Conservation (phyloP, 2,329 filamentous ascomycete species). For the Xylariaceae sp. region DNA sequence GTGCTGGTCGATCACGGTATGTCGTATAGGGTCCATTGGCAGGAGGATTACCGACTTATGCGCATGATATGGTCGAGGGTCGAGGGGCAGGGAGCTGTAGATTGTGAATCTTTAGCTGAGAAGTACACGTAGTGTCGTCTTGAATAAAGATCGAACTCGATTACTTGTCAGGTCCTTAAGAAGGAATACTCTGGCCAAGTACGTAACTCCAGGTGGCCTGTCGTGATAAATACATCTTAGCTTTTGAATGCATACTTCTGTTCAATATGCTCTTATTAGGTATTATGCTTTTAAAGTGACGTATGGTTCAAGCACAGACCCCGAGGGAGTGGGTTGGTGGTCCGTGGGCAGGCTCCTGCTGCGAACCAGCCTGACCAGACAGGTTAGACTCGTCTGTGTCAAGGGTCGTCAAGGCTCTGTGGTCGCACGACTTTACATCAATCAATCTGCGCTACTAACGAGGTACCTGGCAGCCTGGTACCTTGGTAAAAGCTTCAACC, state of each 20-base stretch:
- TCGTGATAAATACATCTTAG: neutral
- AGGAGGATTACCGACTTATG: slow-evolving; percentile 28
- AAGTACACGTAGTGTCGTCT: neutral
- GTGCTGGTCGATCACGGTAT: slow-evolving; percentile 32
- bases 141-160: neutral
- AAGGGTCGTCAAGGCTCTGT: slow-evolving; percentile 20
- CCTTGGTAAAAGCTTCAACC: neutral
- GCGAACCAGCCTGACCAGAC: slow-evolving; percentile 4
- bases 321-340: slow-evolving; percentile 1
- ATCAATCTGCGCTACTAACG: slow-evolving; percentile 10
- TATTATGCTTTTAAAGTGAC: neutral
- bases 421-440: slow-evolving; percentile 17
- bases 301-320: neutral
- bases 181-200: neutral
- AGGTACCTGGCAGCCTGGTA: too few relatives aligned
- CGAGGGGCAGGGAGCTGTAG: neutral
- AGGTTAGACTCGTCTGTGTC: slow-evolving; percentile 11
- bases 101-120: neutral
- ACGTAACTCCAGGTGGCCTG: neutral
- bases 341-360: slow-evolving; percentile 3
- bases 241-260: neutral
- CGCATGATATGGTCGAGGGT: slow-evolving; percentile 28
- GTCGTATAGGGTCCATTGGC: slow-evolving; percentile 36
- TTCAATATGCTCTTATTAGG: neutral
- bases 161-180: neutral